Percentiles rank a stretch among this genome's conserved stretches.
These are phyloP conservation scores for Blastobotrys illinoisensis DNA, from an alignment of 1,139 yeast genomes.

Conservation along the genomic window DNA sequence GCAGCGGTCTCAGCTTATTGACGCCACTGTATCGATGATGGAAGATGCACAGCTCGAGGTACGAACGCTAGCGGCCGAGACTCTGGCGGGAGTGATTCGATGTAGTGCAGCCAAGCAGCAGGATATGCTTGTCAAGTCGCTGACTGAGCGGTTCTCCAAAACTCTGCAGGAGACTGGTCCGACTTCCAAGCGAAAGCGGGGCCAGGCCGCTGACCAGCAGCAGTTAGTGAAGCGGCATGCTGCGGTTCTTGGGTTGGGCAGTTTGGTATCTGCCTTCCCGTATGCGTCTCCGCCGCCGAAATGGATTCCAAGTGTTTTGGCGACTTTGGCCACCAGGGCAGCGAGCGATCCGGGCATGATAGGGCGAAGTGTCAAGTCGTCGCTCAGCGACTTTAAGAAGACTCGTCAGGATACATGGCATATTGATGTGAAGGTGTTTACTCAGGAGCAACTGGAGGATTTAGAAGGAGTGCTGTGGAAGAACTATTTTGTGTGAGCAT, in stretches of 20 bases:
- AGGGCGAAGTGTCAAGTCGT: constrained; percentile 80
- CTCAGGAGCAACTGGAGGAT: constrained; percentile 77
- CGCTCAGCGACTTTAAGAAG: constrained; percentile 80
- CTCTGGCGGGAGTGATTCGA: constrained; percentile 77
- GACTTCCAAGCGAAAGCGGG: neutral
- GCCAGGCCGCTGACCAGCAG: constrained; percentile 16
- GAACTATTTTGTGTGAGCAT: constrained; percentile 69
- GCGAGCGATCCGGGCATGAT: constrained; percentile 69
- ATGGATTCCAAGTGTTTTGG: constrained; percentile 79
- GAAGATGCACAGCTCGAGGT: constrained; percentile 67
- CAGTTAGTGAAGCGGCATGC: constrained; percentile 59
- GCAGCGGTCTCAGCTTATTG: constrained; percentile 50
- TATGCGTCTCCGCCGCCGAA: constrained; percentile 85
- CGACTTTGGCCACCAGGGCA: constrained; percentile 61
- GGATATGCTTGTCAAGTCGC: constrained; percentile 32
- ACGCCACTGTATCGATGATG: constrained; percentile 49
- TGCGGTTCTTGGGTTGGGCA: constrained; percentile 84
- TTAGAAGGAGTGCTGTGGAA: constrained; percentile 93
- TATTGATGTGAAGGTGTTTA: constrained; percentile 72
- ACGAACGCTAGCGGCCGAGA: constrained; percentile 67
- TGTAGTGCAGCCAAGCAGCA: constrained; percentile 62
- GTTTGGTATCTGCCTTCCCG: constrained; percentile 85
- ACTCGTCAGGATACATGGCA: constrained; percentile 97
- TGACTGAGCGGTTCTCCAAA: constrained; percentile 23
- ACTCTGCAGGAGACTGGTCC: constrained; percentile 10